Percentiles rank a stretch among this genome's conserved stretches.
Evolutionary conservation across 2,329 filamentous ascomycete species (phyloP).

Genomic region (Reticulascus tulasneorum): DNA sequence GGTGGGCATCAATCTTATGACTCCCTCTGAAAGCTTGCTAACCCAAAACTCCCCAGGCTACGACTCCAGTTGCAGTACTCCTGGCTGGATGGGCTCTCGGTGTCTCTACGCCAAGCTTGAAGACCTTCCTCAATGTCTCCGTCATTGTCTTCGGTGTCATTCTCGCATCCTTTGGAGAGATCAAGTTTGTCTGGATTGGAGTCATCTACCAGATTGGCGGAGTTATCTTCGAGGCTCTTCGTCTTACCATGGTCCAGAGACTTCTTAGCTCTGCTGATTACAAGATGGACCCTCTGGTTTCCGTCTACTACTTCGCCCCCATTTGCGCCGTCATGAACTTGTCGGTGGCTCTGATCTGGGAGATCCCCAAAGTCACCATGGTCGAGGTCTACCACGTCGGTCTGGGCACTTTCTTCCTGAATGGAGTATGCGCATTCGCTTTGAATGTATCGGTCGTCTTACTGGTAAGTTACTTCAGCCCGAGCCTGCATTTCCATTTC

Average conservation of each 20-base stretch:
- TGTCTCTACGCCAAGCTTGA: slow-evolving; percentile 77
- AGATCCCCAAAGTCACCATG: slow-evolving; percentile 66
- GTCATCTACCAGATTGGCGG: slow-evolving; percentile 77
- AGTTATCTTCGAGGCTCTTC: slow-evolving; percentile 77
- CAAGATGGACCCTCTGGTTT: slow-evolving; percentile 90
- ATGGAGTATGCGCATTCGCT: slow-evolving; percentile 74
- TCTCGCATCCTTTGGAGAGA: slow-evolving; percentile 92
- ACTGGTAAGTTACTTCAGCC: slow-evolving; percentile 56
- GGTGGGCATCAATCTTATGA: slow-evolving; percentile 40
- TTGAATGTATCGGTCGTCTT: slow-evolving; percentile 85
- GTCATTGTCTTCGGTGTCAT: slow-evolving; percentile 93
- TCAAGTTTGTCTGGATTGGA: slow-evolving; percentile 80
- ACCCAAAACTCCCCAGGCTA: slow-evolving; percentile 57
- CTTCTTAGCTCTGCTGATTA: slow-evolving; percentile 78
- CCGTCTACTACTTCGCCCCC: slow-evolving; percentile 85
- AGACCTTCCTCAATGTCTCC: slow-evolving; percentile 87
- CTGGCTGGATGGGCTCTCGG: slow-evolving; percentile 85
- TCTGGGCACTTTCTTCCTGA: slow-evolving; percentile 66
- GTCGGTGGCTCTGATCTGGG: slow-evolving; percentile 67
- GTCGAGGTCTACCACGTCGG: slow-evolving; percentile 71
- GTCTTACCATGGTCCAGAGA: slow-evolving; percentile 79
- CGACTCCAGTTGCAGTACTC: slow-evolving; percentile 89
- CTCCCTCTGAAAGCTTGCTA: neutral
- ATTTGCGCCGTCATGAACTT: slow-evolving; percentile 81
- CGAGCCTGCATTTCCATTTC: neutral